Base-by-base conservation (phyloP, 164 flowering plant species). In the Annona cherimola region DNA sequence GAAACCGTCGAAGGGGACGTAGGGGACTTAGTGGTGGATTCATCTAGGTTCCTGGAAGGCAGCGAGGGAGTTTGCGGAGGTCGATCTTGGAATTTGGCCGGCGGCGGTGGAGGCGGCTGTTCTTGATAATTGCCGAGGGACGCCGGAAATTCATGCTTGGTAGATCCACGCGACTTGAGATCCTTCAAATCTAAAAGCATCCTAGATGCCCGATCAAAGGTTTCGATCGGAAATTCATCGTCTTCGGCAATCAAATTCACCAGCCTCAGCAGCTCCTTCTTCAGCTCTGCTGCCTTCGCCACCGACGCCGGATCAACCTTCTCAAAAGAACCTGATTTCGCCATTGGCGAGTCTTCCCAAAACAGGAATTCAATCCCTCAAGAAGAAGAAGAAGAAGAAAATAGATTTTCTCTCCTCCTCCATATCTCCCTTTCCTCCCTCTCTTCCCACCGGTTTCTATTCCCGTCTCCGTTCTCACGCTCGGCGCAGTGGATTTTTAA, bases 191-290 rank as follows among this genome's bases (percentile, higher is more conserved):
- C 82, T 19, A 67, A 63, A 45, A 89, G 44, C 4, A 79, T 68
- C 9, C 81, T 76, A 3, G 45, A 73, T 7, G 88, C 86, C 54
- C 63, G 77, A 69, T 90, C 88, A 55, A 86, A 75, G 4, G 70
- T 69, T 40, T 79, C 88, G 35, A 72, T 42, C 63, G 45, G 20
- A 20, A 40, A 76, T 12, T 80, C 87, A 1, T 80, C 90, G 2
- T 82, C 87, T 4, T 79, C 80, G 3, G 77, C 50, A 45, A 90
- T 84, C n/a, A 74, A 59, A 54, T 68, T 82, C 59, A 83, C 81
- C 42, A 85, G 79, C 69, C 79, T 83, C 84, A 78, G 79, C 77
- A 87, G 64, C 76, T 86, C 93, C 70, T 70, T 83, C 82, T 84
- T 85, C 79, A 90, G 71, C 71, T 82, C 85, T 39, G 67, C 43